Base-by-base conservation (phyloP, 495 filamentous ascomycete species). In the Tuber calosporum region DNA sequence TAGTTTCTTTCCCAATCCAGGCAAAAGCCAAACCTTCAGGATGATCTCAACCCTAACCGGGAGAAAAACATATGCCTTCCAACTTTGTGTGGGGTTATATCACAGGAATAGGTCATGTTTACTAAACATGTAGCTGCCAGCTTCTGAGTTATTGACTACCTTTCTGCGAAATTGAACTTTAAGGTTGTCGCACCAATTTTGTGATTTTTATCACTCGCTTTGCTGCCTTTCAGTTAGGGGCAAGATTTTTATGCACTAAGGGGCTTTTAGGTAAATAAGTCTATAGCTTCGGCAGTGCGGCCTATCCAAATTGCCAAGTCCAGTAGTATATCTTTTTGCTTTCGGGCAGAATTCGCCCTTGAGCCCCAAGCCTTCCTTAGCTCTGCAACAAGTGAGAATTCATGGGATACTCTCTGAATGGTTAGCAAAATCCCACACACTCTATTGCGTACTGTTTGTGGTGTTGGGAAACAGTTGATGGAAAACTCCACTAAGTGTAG, bases 231-330 rank as follows among this genome's bases (percentile, higher is more conserved):
- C 9, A 5, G 4, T 41, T 22, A 1, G 0, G 19, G 8, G 20
- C 5, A 7, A 0, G 43, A 45, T 20, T 20, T 45, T 22, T 22
- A 22, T 22, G 4, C 15, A 45, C 43, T 20, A 3, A 22, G 5
- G 5, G 15, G 19, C 43, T 43, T 45, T 5, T 22, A 45, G 19
- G 20, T 7, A 45, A 45, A 45, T 45, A 5, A 45, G 5, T 45
- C 22, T 20, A 45, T 45, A 45, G 19, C 22, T 45, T 4, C 22
- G 4, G 19, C 20, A 7, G 43, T 20, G 43, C 43, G 7, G 7
- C 4, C 4, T 0, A 0, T 20, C 1, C 19, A n/a, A 1, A 45
- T 5, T 7, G 0, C 43, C 2, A 5, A 6, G 0, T 45, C 22
- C 43, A 22, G 19, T 22, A 45, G 19, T 45, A 45, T 22, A 6